phyloP scores from a whole-genome alignment of 176 grass and related monocot genomes.

The Rhynchospora pubera region DNA sequence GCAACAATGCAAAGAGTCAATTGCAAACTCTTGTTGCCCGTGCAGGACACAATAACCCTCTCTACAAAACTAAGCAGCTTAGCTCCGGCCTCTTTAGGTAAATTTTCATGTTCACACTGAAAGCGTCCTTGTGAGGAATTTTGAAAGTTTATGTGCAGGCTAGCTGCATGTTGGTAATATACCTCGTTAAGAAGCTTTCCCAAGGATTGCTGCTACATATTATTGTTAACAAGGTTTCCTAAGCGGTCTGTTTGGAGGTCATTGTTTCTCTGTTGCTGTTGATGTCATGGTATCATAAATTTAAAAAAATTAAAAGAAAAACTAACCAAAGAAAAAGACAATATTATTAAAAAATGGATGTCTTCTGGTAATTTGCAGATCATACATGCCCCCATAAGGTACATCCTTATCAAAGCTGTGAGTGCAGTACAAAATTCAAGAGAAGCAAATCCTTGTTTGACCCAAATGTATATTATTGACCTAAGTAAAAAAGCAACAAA shows the following conservation, averaged over 20 bases:
- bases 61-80: constrained; percentile 77
- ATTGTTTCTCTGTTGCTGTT: not conserved
- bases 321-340: not conserved
- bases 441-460: not conserved
- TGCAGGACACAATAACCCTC: constrained; percentile 59
- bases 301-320: not conserved
- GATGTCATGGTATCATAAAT: not conserved
- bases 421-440: not conserved
- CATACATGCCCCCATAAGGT: not conserved
- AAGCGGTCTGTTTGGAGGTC: not conserved
- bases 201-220: not conserved
- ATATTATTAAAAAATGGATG: not conserved
- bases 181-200: not conserved
- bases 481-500: not conserved
- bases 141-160: not conserved
- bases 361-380: not conserved
- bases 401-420: not conserved
- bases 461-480: not conserved
- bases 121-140: not conserved
- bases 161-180: not conserved
- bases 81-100: constrained; percentile 50
- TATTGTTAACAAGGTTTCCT: not conserved
- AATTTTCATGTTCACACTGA: not conserved
- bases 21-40: constrained; percentile 49
- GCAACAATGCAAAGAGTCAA: constrained; percentile 68